Conservation (phyloP, 176 grass and related monocot species). For the Carex parvula region DNA sequence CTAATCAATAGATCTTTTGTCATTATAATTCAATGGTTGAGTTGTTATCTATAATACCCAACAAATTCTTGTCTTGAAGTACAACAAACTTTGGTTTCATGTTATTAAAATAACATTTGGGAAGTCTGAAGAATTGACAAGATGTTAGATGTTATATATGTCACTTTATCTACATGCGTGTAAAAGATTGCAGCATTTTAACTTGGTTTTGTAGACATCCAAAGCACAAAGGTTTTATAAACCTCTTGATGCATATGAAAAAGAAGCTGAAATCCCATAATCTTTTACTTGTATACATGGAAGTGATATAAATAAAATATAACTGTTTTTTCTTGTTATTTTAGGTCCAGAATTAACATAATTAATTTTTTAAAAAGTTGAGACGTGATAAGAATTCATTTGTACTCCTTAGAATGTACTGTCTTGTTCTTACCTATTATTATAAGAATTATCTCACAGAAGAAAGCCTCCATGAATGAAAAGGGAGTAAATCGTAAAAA, state of each 20-base stretch:
- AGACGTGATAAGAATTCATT: not conserved
- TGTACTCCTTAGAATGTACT: too few relatives aligned
- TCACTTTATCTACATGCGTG: not conserved
- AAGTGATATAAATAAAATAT: not conserved
- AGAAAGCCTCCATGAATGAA: not conserved
- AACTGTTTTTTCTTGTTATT: not conserved
- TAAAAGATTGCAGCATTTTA: not conserved
- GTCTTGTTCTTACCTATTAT: not conserved
- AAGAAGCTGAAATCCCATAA: not conserved
- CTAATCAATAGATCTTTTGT: not conserved
- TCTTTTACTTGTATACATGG: not conserved
- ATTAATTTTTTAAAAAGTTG: not conserved
- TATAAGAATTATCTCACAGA: not conserved
- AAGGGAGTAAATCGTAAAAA: not conserved
- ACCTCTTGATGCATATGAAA: not conserved
- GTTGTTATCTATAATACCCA: not conserved
- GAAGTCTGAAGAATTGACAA: not conserved
- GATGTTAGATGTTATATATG: not conserved
- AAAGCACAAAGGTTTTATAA: not conserved
- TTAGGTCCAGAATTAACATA: not conserved
- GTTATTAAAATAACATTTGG: not conserved
- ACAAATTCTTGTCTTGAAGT: not conserved
- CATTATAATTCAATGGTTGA: not conserved
- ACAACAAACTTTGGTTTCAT: not conserved
- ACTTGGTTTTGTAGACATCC: not conserved